phyloP scores from a whole-genome alignment of 1,284 basidiomycete species.

The Kwoniella shivajii region DNA sequence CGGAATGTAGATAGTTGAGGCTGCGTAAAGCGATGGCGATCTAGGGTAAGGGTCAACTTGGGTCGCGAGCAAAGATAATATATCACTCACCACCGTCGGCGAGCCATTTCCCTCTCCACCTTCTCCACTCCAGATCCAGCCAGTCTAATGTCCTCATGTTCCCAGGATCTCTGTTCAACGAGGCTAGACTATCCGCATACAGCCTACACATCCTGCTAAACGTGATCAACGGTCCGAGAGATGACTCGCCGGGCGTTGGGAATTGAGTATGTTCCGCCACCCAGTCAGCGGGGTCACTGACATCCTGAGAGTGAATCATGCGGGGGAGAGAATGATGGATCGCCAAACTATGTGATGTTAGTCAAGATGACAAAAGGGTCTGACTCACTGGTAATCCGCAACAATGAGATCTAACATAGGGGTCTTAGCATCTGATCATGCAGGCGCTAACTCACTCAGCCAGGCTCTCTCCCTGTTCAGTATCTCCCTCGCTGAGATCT shows the following conservation, averaged over 20 bases:
- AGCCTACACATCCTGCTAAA: conserved; percentile 33
- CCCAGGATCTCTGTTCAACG: conserved; percentile 31
- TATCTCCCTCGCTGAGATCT: conserved; percentile 33
- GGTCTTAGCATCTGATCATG: neutral
- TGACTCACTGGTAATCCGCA: conserved; percentile 32
- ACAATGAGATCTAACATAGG: conserved; percentile 27
- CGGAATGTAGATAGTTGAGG: conserved; percentile 27
- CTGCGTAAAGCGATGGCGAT: conserved; percentile 21
- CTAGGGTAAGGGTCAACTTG: too few species aligned
- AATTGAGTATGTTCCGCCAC: conserved; percentile 37
- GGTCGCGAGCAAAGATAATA: too few species aligned
- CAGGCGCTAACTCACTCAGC: conserved; percentile 25
- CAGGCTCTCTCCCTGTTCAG: conserved; percentile 36
- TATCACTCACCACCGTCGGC: conserved; percentile 26
- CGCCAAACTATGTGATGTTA: conserved; percentile 18
- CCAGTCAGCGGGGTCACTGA: conserved; percentile 33
- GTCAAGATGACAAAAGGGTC: neutral
- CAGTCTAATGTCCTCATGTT: conserved; percentile 33
- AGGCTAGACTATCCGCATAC: conserved; percentile 29
- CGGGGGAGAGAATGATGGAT: conserved; percentile 34
- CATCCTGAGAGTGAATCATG: conserved; percentile 31
- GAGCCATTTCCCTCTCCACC: conserved; percentile 37
- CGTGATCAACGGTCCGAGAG: conserved; percentile 36
- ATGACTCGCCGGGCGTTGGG: conserved; percentile 34
- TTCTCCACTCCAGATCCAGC: conserved; percentile 32